Base-by-base conservation (phyloP, 1,139 yeast species). In the Candida mesenterica region DNA sequence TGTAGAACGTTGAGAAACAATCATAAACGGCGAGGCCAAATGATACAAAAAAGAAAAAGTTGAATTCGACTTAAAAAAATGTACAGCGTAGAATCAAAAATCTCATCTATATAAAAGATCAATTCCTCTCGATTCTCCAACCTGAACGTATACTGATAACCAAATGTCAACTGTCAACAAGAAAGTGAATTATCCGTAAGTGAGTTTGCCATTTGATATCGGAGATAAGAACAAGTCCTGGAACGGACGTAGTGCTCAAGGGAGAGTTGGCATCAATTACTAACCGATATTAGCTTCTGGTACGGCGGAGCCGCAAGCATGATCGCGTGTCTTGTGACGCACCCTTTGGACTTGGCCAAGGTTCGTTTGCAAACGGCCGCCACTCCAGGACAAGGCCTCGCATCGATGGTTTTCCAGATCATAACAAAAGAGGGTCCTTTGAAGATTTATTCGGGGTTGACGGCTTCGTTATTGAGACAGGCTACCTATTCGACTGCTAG, bases 401-500 rank as follows among this genome's bases (percentile, higher is more conserved):
- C 72, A 8, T 67, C 77, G 9, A 82, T 87, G 75, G 72, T 85
- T 10, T 57, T 63, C 31, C 75, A 71, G 32, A 85, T 87, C 22
- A 60, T 82, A 16, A 66, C 65, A 12, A 61, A 74, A 37, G 94
- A 86, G 56, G 95, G 95, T 3, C 49, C 80, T 15, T 55, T 75
- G 36, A 85, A 83, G 28, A 71, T 85, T 17, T 87, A 87, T 55
- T 78, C 88, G 1, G 96, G 96, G 1, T 68, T 88, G 33, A 77
- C 86, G 34, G 96, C 96, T 1, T 82, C 94, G 2, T 61, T 87
- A 34, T 67, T 88, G 40, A 77, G 96, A 54, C 96, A 88, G 59
- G 95, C 88, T 1, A 87, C 96, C 1, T 88, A 88, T 57, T 85
- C 95, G 1, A 82, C 95, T 2, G 80, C 88, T 2, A 68, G 96